Base-by-base conservation (phyloP, 78 protist genomes). In the Chrysochromulina parva region DNA sequence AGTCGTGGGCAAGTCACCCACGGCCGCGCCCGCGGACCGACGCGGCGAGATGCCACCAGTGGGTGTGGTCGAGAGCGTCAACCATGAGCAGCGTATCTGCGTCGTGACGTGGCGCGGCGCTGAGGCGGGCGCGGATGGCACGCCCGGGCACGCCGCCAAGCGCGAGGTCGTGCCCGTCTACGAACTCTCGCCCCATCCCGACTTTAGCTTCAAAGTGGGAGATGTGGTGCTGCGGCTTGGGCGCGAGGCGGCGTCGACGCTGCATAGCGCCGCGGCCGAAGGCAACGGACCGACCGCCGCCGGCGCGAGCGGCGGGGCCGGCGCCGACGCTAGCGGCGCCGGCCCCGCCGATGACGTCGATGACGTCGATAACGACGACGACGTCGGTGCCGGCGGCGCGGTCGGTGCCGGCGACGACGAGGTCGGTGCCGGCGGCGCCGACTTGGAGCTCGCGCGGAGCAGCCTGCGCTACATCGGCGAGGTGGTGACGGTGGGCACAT, bases 81-180 rank as follows among this genome's bases (percentile, higher is more conserved):
- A 74, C 58, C 60, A 48, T 28, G 85, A 14, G 38, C 59, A 76
- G 86, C n/a, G 86, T 17, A 5, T 78, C 62, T 6, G 53, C 19
- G 86, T 78, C 24, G 62, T 78, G 16, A 13, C 59, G 50, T 78
- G 86, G 86, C 82, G 82, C 26, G 80, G 53, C 53, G 52, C 76
- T 48, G 76, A 10, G 3, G 76, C 22, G 16, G 76, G 48, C 22
- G 82, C 2, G 22, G 57, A 6, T 22, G 54, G 84, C 57, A 1
- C 16, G 71, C 10, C n/a, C 71, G 71, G 19, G n/a, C 47, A 65
- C n/a, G n/a, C 38, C 38, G 38, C 38, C 38, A 58, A 17, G 38
- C 78, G 78, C 11, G 78, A 69, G 50, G 78, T 69, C 38, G 78
- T 78, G 50, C 48, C 86, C 0, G 86, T 78, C 19, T 78, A 53